A percentile compares a stretch with the other conserved stretches of the same genome.
phyloP scores from a whole-genome alignment of 257 asterid genomes.

The Solanum bukasovii region DNA sequence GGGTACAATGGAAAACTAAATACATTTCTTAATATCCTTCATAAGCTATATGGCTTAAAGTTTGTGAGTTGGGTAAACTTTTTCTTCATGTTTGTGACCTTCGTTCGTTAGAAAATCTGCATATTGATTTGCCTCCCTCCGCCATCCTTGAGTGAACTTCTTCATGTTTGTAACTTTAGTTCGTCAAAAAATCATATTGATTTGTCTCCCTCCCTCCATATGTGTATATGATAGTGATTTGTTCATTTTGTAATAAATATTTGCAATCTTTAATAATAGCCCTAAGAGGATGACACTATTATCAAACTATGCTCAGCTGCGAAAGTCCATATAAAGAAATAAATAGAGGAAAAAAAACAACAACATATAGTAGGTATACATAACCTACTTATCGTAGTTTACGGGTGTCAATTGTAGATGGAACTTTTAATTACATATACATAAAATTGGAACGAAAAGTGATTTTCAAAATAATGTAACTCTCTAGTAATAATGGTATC shows the following conservation, averaged over 20 bases:
- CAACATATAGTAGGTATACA: too few relatives aligned
- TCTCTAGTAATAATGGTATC: neutral
- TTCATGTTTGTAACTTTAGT: neutral
- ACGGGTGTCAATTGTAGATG: too few relatives aligned
- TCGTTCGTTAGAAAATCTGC: neutral
- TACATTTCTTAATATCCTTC: neutral
- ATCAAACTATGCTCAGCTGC: neutral
- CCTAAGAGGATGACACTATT: neutral
- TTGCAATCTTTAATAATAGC: neutral
- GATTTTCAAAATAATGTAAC: neutral
- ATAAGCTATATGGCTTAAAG: neutral
- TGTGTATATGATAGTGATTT: neutral
- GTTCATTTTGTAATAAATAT: neutral
- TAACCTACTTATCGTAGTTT: too few relatives aligned
- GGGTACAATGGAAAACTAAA: neutral
- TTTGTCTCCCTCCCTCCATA: neutral
- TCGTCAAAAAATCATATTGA: neutral
- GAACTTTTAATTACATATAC: neutral
- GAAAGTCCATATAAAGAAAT: too few relatives aligned
- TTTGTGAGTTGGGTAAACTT: neutral
- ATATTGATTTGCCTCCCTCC: neutral
- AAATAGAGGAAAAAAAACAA: too few relatives aligned
- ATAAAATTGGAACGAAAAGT: neutral
- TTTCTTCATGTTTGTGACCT: neutral
- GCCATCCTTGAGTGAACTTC: too few relatives aligned